phyloP scores from a whole-genome alignment of 106 monocot species.

The Posidonia australis region DNA sequence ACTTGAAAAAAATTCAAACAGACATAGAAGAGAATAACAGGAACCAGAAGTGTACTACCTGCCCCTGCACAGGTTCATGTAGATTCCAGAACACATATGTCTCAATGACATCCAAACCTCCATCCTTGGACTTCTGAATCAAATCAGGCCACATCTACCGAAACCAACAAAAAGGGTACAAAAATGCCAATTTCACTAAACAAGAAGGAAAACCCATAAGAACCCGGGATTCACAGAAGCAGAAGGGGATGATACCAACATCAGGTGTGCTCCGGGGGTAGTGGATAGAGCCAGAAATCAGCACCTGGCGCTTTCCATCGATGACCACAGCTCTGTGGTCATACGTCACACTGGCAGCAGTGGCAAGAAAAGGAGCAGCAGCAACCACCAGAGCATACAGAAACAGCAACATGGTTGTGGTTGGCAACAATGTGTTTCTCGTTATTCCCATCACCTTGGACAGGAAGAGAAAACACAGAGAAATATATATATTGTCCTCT shows the following conservation, averaged over 20 bases:
- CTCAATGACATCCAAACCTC: conserved; percentile 56
- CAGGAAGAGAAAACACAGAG: not conserved
- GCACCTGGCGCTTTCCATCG: conserved; percentile 24
- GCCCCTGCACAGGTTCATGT: conserved; percentile 54
- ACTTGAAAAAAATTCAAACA: not conserved
- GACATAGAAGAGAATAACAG: not conserved
- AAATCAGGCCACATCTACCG: conserved; percentile 53
- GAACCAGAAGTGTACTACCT: conserved; percentile 26
- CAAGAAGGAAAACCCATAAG: not conserved
- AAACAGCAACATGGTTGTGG: not conserved
- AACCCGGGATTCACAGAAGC: conserved; percentile 14
- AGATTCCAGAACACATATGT: conserved; percentile 72
- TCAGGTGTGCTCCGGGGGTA: conserved; percentile 41
- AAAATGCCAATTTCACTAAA: not conserved
- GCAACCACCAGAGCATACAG: not conserved
- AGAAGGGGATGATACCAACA: too few species aligned
- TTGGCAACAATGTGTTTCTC: not conserved
- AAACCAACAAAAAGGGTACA: not conserved
- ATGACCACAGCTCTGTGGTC: conserved; percentile 28
- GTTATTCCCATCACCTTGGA: not conserved
- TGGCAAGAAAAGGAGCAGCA: not conserved
- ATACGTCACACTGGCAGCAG: conserved; percentile 20
- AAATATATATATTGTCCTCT: not conserved
- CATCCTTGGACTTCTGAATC: conserved; percentile 54
- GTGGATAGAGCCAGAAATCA: conserved; percentile 43